Conservation (phyloP, 2,329 filamentous ascomycete species). For the Colletotrichum filicis region DNA sequence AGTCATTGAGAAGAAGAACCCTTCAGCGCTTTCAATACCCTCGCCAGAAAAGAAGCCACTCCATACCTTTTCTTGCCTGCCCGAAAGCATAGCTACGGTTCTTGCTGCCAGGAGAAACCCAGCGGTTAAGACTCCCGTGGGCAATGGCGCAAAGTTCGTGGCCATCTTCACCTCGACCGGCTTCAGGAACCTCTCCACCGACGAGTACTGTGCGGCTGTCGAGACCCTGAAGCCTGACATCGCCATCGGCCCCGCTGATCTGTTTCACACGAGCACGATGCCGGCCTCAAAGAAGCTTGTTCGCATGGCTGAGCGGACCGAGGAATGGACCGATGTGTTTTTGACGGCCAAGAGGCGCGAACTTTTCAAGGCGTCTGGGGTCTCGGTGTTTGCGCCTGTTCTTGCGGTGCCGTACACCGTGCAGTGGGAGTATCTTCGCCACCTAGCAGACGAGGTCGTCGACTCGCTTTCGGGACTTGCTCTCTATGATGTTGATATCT, state of each 20-base stretch:
- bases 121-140: constrained; percentile 76
- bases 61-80: constrained; percentile 80
- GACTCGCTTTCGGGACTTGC: constrained; percentile 75
- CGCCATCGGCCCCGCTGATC: constrained; percentile 81
- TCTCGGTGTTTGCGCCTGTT: constrained; percentile 71
- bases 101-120: constrained; percentile 83
- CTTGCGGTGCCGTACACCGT: constrained; percentile 79
- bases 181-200: constrained; percentile 76
- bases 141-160: constrained; percentile 77
- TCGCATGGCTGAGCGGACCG: constrained; percentile 88
- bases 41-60: constrained; percentile 64
- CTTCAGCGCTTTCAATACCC: constrained; percentile 55
- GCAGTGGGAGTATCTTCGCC: constrained; percentile 84
- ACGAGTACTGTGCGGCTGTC: constrained; percentile 75
- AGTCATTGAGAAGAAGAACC: constrained; percentile 67
- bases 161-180: constrained; percentile 89
- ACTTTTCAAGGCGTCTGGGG: constrained; percentile 41
- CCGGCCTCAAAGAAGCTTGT: constrained; percentile 78
- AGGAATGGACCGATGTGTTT: constrained; percentile 81
- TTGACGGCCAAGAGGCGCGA: constrained; percentile 56
- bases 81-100: constrained; percentile 73
- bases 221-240: constrained; percentile 81
- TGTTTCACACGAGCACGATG: constrained; percentile 58
- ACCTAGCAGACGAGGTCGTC: constrained; percentile 72
- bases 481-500: constrained; percentile 78